Percentiles rank a stretch among this genome's conserved stretches.
Evolutionary conservation across 2,329 filamentous ascomycete species (phyloP).

Genomic region (Penicillium sp.): DNA sequence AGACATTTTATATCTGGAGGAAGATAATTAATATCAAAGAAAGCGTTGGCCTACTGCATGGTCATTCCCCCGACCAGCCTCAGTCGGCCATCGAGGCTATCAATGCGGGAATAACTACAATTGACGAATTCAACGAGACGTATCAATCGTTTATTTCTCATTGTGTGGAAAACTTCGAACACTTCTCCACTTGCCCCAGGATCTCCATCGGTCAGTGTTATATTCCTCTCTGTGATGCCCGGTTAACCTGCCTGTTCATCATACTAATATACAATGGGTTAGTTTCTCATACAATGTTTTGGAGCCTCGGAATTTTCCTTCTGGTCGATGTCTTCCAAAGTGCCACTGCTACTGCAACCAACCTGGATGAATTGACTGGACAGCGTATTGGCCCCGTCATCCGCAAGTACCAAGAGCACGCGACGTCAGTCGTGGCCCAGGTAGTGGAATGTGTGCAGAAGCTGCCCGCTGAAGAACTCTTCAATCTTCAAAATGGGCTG

Average conservation of each 20-base stretch:
- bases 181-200: constrained; percentile 16
- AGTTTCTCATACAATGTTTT: constrained; percentile 22
- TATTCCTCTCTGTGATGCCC: background rate
- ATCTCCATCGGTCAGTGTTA: constrained; percentile 17
- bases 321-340: constrained; percentile 12
- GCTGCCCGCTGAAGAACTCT: constrained; percentile 14
- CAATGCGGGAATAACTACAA: background rate
- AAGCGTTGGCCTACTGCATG: background rate
- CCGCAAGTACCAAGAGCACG: constrained; percentile 3
- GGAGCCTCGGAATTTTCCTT: constrained; percentile 23
- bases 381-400: background rate
- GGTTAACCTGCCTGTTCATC: accelerated
- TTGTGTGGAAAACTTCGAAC: constrained; percentile 8
- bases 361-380: background rate
- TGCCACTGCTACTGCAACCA: background rate
- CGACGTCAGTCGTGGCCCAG: constrained; percentile 13
- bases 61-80: background rate
- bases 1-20: constrained; percentile 20
- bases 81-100: background rate
- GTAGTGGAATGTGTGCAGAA: constrained; percentile 13
- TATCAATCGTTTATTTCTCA: constrained; percentile 15
- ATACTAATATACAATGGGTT: background rate
- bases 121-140: constrained; percentile 9
- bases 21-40: constrained; percentile 18
- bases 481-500: constrained; percentile 26